Evolutionary conservation across 176 grass and related monocot species (phyloP), one percentile per base, ranked within the genome.

Genomic region (Phoenix roebelenii): DNA sequence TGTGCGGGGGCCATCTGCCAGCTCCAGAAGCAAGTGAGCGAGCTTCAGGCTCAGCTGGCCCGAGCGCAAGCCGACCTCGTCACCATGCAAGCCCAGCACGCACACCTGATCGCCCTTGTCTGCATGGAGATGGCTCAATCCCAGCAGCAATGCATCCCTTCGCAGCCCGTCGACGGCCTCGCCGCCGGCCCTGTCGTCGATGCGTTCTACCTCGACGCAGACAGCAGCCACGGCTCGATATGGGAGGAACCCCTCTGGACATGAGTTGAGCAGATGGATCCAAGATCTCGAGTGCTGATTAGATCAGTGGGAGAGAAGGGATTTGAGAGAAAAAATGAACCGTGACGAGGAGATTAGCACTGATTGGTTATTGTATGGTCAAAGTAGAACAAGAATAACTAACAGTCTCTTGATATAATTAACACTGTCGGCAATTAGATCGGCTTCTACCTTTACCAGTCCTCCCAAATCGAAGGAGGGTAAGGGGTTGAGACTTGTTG

Each of bases 1-100:
- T 88, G 83, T 59, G 81, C 92, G 0, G 92, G 87, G 20, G 83
- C 87, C 63, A 96, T 96, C 61, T 96, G 83, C 72, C 80, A 87
- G 71, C 87, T 96, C 4, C 92, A 96, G 75, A 85, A 79, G 68
- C 92, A 90, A 79, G 92, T 82, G 15, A 76, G 76, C 51, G 92
- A 86, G 58, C 75, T 96, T 62, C 79, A 88, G 70, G 87, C 85
- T 24, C 92, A 97, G 55, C 87, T 97, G 26, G 92, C 92, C 18
- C 80, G 86, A 3, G 64, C 92, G 0, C 83, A 91, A 56, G 87
- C 91, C 15, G 86, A 96, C 35, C 77, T 96, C 56, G 77, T 82
- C 39, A 72, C 58, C 55, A 54, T 75, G 5, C 91, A 82, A 35
- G 32, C 83, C 9, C 86, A 85, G 53, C 86, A 90, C 30, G 74